Evolutionary conservation across 176 grass and related monocot genomes (phyloP).

Genomic region (Carex parvula): DNA sequence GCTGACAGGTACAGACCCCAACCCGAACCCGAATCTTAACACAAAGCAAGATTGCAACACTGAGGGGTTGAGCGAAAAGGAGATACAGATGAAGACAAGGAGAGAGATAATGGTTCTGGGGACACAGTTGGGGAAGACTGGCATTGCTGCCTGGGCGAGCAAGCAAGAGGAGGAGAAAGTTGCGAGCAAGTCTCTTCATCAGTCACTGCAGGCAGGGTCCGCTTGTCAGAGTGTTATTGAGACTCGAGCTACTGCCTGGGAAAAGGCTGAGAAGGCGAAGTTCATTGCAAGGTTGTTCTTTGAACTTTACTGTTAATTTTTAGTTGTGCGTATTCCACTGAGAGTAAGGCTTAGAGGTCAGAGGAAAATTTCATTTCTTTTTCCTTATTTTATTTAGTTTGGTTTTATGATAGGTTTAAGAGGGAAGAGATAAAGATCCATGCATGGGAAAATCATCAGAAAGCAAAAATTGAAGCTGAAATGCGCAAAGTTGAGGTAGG

Average conservation of each 20-base stretch:
- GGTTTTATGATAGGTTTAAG: conserved; percentile 57
- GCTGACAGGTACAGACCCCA: conserved; percentile 22
- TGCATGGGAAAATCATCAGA: conserved; percentile 98
- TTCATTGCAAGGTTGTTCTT: conserved; percentile 67
- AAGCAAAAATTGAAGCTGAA: conserved; percentile 97
- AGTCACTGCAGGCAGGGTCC: conserved; percentile 44
- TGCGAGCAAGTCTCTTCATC: conserved; percentile 40
- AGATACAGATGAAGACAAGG: conserved; percentile 70
- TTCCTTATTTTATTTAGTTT: neutral
- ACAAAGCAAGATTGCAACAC: conserved; percentile 42
- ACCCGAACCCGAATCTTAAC: conserved; percentile 18
- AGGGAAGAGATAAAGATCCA: conserved; percentile 94
- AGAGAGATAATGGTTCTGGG: conserved; percentile 95
- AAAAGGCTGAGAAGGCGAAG: conserved; percentile 88
- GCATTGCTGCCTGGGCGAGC: conserved; percentile 88
- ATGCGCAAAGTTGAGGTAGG: conserved; percentile 88
- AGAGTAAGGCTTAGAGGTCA: neutral
- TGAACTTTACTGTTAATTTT: neutral
- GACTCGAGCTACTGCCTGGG: conserved; percentile 72
- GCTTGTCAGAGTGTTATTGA: conserved; percentile 47
- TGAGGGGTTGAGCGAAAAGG: conserved; percentile 55
- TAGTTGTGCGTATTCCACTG: conserved; percentile 2
- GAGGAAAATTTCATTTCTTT: neutral
- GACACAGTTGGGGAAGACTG: conserved; percentile 81
- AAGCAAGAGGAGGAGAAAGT: conserved; percentile 86